Percentiles rank a stretch among this genome's conserved stretches.
These are phyloP conservation scores for Podospora tetraspora DNA, from an alignment of 495 filamentous ascomycete genomes.

Conservation along the genomic window DNA sequence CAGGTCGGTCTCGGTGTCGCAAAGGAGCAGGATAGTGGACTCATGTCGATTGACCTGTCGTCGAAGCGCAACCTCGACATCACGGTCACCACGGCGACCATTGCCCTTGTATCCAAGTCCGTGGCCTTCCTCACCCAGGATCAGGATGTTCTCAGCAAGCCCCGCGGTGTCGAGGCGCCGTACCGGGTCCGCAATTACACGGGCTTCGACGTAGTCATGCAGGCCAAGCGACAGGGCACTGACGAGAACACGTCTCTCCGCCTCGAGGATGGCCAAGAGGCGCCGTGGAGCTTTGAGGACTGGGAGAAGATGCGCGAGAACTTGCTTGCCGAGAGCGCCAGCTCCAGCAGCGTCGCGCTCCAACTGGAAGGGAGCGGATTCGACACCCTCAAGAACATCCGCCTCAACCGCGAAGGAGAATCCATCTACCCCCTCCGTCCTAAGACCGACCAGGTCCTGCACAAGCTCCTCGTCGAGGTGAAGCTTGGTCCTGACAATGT, in stretches of 20 bases:
- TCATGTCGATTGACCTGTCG: conserved; percentile 74
- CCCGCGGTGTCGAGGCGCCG: conserved; percentile 83
- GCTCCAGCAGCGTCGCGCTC: conserved; percentile 69
- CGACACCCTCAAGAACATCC: conserved; percentile 79
- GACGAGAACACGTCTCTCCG: conserved; percentile 61
- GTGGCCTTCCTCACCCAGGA: conserved; percentile 83
- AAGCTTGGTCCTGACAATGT: conserved; percentile 86
- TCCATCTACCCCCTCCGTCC: conserved; percentile 79
- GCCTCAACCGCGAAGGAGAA: conserved; percentile 90
- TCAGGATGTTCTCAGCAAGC: conserved; percentile 91
- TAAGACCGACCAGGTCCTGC: conserved; percentile 69
- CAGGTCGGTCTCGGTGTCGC: conserved; percentile 85
- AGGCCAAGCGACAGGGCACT: conserved; percentile 64
- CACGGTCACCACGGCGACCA: conserved; percentile 88
- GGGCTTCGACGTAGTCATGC: conserved; percentile 80
- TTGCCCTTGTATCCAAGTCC: conserved; percentile 87
- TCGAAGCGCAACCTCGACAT: conserved; percentile 88
- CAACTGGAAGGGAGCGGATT: conserved; percentile 90
- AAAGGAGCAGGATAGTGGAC: conserved; percentile 67
- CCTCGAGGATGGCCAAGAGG: conserved; percentile 81
- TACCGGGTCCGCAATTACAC: conserved; percentile 94
- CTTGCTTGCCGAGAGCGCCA: conserved; percentile 69
- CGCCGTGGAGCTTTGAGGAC: conserved; percentile 93
- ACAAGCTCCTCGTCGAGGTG: conserved; percentile 88
- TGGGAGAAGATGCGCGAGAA: conserved; percentile 91